These are phyloP conservation scores for Inga laurina DNA, from an alignment of 306 rosid genomes.

Conservation along the genomic window DNA sequence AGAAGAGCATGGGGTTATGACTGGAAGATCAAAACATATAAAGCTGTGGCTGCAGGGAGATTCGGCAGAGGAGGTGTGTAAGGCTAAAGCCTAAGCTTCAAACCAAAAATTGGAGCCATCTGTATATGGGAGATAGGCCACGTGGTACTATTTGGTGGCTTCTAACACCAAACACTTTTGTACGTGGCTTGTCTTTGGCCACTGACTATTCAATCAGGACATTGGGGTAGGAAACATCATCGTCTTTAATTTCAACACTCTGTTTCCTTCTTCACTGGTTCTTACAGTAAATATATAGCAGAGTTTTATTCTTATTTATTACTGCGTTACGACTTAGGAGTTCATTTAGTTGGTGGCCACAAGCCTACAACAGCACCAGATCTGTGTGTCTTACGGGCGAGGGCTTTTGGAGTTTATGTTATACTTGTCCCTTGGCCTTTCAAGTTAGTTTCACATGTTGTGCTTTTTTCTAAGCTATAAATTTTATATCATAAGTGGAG, in stretches of 20 bases:
- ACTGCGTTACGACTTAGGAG: too few species aligned
- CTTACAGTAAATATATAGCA: background rate
- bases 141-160: conserved; percentile 11
- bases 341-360: too few species aligned
- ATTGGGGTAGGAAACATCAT: background rate
- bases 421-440: background rate
- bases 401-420: too few species aligned
- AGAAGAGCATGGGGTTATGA: conserved; percentile 41
- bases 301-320: too few species aligned
- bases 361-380: too few species aligned
- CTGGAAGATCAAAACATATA: background rate
- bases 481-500: background rate
- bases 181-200: conserved; percentile 21
- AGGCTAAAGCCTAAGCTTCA: background rate
- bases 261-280: background rate
- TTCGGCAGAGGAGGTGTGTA: conserved; percentile 28
- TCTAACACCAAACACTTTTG: background rate
- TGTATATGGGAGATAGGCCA: conserved; percentile 22
- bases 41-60: conserved; percentile 22
- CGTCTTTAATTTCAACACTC: background rate
- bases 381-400: too few species aligned
- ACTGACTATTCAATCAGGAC: background rate
- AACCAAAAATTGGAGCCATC: conserved; percentile 16
- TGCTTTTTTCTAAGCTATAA: background rate
- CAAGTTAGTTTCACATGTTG: background rate